A percentile compares a stretch with the other conserved stretches of the same genome.
phyloP scores from a whole-genome alignment of 139 green algal genomes.

The Coelastrella sp. region DNA sequence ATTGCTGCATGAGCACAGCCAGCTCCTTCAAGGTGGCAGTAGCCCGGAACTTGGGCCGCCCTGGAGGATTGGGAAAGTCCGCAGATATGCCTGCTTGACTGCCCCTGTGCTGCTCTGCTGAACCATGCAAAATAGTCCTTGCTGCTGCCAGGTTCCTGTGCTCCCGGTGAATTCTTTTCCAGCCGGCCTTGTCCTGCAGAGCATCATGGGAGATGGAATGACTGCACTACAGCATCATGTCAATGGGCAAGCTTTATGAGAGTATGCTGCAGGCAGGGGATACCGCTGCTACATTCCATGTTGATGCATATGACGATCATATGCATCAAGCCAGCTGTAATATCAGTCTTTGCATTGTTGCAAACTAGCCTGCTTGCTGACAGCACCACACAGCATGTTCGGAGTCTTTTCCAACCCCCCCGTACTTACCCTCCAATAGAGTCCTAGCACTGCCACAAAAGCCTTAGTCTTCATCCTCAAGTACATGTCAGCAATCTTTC shows the following conservation, averaged over 20 bases:
- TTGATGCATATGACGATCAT: too few species aligned
- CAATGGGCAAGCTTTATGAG: too few species aligned
- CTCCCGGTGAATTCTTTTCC: not conserved
- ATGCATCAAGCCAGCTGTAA: too few species aligned
- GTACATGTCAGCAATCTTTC: slow-evolving; percentile 6
- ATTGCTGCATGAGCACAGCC: slow-evolving; percentile 7
- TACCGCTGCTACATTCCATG: too few species aligned
- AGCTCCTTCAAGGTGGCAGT: slow-evolving; percentile 34
- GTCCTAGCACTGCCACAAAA: slow-evolving; percentile 10
- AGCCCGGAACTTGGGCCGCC: not conserved
- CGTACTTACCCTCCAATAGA: not conserved
- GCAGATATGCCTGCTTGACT: not conserved
- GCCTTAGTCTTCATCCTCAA: slow-evolving; percentile 2
- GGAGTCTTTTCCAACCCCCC: too few species aligned
- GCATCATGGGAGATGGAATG: not conserved
- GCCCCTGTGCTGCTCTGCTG: not conserved
- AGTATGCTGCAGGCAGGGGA: too few species aligned
- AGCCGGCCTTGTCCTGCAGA: slow-evolving; percentile 21
- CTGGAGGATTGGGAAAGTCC: not conserved
- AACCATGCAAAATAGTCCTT: not conserved
- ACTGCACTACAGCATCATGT: not conserved
- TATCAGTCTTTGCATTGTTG: too few species aligned
- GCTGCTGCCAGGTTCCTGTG: slow-evolving; percentile 15
- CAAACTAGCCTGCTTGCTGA: too few species aligned
- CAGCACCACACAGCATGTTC: too few species aligned